Conservation (phyloP, 2,329 filamentous ascomycete genomes). For the Aureobasidium sp. region DNA sequence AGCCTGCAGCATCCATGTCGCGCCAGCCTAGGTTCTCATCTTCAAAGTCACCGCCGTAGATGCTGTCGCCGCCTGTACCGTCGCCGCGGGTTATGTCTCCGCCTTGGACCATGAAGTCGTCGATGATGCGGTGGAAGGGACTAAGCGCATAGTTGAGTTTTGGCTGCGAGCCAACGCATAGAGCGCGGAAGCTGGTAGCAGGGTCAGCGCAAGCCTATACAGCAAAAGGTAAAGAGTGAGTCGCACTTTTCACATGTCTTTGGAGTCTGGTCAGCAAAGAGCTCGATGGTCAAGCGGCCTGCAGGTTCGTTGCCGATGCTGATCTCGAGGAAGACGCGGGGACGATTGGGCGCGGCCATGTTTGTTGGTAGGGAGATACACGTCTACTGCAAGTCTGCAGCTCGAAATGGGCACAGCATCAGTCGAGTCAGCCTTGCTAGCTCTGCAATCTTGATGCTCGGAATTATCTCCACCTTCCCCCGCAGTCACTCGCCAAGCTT, state of each 20-base stretch:
- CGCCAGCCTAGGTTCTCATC: constrained; percentile 35
- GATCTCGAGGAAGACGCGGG: constrained; percentile 35
- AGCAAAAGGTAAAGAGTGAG: constrained; percentile 12
- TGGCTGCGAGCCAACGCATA: constrained; percentile 32
- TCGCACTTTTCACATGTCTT: constrained; percentile 41
- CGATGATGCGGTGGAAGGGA: constrained; percentile 34
- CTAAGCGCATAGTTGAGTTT: constrained; percentile 28
- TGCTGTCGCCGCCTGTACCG: constrained; percentile 32
- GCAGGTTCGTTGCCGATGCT: constrained; percentile 31
- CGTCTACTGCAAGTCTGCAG: not conserved
- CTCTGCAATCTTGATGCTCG: not conserved
- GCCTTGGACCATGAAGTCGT: constrained; percentile 37
- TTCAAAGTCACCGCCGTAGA: constrained; percentile 32
- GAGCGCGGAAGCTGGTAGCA: constrained; percentile 32
- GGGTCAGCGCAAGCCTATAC: constrained; percentile 9
- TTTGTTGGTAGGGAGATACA: not conserved
- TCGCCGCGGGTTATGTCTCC: constrained; percentile 34
- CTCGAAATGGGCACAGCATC: not conserved
- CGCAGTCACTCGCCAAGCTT: not conserved
- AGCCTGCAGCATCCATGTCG: constrained; percentile 30
- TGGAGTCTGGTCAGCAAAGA: constrained; percentile 37
- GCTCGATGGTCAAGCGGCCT: constrained; percentile 36
- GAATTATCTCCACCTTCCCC: not conserved
- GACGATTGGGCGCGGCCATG: constrained; percentile 17
- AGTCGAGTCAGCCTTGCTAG: not conserved